Percentiles rank a stretch among this genome's conserved stretches.
Evolutionary conservation across 768 basidiomycete genomes (phyloP).

Genomic region (Tulasnella sp.): DNA sequence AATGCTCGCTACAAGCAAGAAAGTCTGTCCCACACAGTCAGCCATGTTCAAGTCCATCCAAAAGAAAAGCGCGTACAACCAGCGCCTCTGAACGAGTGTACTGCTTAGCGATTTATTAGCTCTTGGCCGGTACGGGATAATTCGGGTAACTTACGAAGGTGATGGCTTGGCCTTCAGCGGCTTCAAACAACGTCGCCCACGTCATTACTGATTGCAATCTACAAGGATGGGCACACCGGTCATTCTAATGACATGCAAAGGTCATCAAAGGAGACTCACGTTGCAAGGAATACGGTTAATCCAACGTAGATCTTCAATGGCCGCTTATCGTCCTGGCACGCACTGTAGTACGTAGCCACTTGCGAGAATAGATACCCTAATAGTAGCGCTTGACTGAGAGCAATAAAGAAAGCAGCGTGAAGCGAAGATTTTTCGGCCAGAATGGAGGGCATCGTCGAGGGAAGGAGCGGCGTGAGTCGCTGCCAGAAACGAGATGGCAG

Average conservation of each 20-base stretch:
- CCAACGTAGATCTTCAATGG: neutral
- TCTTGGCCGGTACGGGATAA: neutral
- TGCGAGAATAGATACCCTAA: neutral
- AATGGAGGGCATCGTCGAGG: neutral
- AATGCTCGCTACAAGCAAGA: neutral
- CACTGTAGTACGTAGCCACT: neutral
- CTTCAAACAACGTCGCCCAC: neutral
- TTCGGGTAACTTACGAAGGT: neutral
- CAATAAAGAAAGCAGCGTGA: neutral
- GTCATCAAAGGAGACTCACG: neutral
- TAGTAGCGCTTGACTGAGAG: neutral
- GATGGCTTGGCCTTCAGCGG: neutral
- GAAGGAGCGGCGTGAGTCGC: neutral
- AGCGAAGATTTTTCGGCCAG: neutral
- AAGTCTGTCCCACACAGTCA: neutral
- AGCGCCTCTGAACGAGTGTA: neutral
- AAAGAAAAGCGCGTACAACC: neutral
- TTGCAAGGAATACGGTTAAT: neutral
- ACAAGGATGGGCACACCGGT: neutral
- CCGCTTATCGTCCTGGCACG: neutral
- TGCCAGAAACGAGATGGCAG: neutral
- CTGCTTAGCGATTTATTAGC: neutral
- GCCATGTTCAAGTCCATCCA: neutral
- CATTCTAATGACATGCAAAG: too few species aligned
- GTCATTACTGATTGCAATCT: neutral